These are phyloP conservation scores for Phytophthora tentaculata DNA, from an alignment of 352 stramenopile species.

Conservation along the genomic window DNA sequence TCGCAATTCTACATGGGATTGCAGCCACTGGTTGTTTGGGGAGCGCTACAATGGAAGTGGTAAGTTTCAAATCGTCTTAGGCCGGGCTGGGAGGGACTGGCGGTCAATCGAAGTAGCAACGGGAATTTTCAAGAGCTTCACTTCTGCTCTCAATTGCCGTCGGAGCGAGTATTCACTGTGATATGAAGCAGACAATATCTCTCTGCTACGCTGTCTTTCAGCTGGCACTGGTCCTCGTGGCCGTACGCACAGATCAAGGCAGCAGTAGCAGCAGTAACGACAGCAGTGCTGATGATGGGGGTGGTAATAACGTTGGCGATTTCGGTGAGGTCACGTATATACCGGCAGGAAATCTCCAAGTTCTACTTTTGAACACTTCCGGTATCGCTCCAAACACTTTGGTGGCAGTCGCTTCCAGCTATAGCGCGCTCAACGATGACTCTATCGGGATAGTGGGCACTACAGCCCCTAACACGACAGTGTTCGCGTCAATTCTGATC, in stretches of 20 bases:
- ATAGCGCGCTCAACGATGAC: background rate
- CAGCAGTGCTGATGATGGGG: background rate
- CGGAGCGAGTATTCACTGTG: background rate
- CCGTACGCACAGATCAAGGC: background rate
- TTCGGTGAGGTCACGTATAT: background rate
- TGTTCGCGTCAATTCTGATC: background rate
- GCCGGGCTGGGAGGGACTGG: background rate
- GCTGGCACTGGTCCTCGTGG: background rate
- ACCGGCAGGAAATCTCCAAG: background rate
- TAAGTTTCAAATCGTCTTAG: background rate
- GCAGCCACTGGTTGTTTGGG: background rate
- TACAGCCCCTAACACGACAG: background rate
- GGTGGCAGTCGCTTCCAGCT: constrained; percentile 8
- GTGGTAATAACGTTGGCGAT: background rate
- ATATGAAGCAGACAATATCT: background rate
- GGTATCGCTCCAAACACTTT: constrained; percentile 3
- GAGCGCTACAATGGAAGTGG: background rate
- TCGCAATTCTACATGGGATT: background rate
- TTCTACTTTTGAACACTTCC: background rate
- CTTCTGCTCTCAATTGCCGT: background rate
- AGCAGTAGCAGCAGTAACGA: background rate
- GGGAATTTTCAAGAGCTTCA: background rate
- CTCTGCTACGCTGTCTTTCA: background rate
- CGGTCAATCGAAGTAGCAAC: too few relatives aligned
- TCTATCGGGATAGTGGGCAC: background rate